Percentiles rank a stretch among this genome's conserved stretches.
Evolutionary conservation across 2,329 filamentous ascomycete species (phyloP).

Genomic region (Simplicillium aogashimaense): DNA sequence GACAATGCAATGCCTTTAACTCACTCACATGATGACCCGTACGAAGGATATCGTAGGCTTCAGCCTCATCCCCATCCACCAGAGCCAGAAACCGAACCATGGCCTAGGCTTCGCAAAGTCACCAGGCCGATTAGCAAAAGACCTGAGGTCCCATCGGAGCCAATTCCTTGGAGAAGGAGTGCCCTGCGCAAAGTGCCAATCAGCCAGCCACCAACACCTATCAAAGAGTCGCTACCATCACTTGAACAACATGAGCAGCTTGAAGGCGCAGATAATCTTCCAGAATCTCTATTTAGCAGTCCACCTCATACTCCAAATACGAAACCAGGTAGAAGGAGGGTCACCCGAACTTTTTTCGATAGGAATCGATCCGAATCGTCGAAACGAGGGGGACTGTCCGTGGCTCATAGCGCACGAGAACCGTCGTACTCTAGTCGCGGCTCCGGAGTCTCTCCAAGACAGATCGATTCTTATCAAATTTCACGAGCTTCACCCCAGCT

Average conservation of each 20-base stretch:
- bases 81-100: conserved; percentile 1
- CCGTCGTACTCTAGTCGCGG: neutral
- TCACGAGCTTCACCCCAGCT: neutral
- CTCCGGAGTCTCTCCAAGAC: too few relatives aligned
- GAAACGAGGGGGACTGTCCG: conserved; percentile 2
- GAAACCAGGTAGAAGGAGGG: conserved; percentile 1
- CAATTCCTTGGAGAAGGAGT: conserved; percentile 3
- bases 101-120: conserved; percentile 5
- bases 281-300: conserved; percentile 1
- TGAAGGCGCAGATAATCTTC: neutral
- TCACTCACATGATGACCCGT: neutral
- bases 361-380: conserved; percentile 4
- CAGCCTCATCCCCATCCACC: conserved; percentile 4
- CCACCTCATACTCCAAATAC: neutral
- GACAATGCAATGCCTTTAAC: too few relatives aligned
- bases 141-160: neutral
- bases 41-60: conserved; percentile 1
- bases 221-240: too few relatives aligned
- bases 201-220: too few relatives aligned
- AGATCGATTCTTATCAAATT: neutral
- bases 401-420: neutral
- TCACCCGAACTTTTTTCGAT: conserved; percentile 3
- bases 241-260: too few relatives aligned
- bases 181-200: conserved; percentile 2
- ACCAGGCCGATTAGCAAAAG: neutral